phyloP scores from a whole-genome alignment of 305 asterid genomes.

The Solanum hybrid region DNA sequence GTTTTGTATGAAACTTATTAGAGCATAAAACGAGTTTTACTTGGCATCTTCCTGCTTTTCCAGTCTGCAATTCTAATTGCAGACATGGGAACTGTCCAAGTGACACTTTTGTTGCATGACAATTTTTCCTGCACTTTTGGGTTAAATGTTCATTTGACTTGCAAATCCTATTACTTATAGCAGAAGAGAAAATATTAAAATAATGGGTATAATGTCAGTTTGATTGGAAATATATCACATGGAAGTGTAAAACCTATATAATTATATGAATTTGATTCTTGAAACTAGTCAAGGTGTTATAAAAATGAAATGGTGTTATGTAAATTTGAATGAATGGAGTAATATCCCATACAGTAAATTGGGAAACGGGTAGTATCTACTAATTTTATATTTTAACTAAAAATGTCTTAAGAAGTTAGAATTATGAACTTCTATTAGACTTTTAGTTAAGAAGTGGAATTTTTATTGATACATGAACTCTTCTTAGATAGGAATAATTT shows the following conservation, averaged over 20 bases:
- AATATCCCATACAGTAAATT: background rate
- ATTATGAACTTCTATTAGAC: background rate
- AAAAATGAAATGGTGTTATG: background rate
- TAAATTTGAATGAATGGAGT: background rate
- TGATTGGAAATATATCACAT: background rate
- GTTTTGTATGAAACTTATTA: background rate
- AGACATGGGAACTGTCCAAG: background rate
- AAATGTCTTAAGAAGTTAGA: background rate
- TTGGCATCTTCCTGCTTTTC: background rate
- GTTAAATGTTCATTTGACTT: background rate
- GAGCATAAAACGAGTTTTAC: background rate
- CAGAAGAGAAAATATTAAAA: too few relatives aligned
- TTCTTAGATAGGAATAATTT: background rate
- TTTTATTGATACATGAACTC: background rate
- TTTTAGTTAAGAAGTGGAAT: background rate
- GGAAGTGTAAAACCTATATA: background rate
- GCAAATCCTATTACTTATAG: background rate
- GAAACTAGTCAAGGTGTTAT: background rate
- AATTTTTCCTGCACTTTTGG: background rate
- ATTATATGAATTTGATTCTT: background rate
- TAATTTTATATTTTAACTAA: background rate
- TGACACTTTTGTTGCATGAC: background rate
- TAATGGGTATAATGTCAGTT: background rate
- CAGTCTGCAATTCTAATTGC: background rate
- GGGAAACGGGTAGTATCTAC: background rate